Evolutionary conservation across 768 basidiomycete genomes (phyloP).

Genomic region (Myochromella boudieri): DNA sequence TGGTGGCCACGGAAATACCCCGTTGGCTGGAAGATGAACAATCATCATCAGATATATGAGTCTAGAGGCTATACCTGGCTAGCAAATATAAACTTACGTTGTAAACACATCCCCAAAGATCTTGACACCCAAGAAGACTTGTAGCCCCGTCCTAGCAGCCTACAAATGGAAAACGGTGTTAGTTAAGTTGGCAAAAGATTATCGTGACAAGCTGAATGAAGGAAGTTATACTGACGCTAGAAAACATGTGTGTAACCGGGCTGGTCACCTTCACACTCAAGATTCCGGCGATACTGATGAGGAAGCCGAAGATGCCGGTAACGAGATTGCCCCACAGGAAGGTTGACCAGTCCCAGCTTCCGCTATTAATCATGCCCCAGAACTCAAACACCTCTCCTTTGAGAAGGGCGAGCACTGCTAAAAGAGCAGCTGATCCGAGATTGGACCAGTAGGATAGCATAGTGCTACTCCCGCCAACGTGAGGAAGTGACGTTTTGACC

Average conservation of each 20-base stretch:
- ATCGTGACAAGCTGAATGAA: too few species aligned
- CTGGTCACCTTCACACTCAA: constrained; percentile 84
- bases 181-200: too few species aligned
- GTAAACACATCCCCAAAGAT: constrained; percentile 70
- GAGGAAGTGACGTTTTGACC: constrained; percentile 68
- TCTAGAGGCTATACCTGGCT: neutral
- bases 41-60: neutral
- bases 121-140: constrained; percentile 65
- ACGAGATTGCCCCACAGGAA: constrained; percentile 29
- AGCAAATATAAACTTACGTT: constrained; percentile 35
- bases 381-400: constrained; percentile 65
- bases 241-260: constrained; percentile 84
- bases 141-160: constrained; percentile 78
- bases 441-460: constrained; percentile 80
- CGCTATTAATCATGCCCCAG: constrained; percentile 37
- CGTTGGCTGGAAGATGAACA: constrained; percentile 44
- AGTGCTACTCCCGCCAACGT: constrained; percentile 71
- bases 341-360: constrained; percentile 25
- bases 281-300: constrained; percentile 78
- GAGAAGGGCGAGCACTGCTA: constrained; percentile 61
- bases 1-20: constrained; percentile 55
- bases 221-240: constrained; percentile 35
- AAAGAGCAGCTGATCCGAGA: constrained; percentile 56
- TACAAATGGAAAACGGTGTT: constrained; percentile 26
- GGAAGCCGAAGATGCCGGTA: constrained; percentile 72